Percentiles rank a stretch among this genome's conserved stretches.
Evolutionary conservation across 2,329 filamentous ascomycete species (phyloP).

Genomic region (Phialophora macrospora): DNA sequence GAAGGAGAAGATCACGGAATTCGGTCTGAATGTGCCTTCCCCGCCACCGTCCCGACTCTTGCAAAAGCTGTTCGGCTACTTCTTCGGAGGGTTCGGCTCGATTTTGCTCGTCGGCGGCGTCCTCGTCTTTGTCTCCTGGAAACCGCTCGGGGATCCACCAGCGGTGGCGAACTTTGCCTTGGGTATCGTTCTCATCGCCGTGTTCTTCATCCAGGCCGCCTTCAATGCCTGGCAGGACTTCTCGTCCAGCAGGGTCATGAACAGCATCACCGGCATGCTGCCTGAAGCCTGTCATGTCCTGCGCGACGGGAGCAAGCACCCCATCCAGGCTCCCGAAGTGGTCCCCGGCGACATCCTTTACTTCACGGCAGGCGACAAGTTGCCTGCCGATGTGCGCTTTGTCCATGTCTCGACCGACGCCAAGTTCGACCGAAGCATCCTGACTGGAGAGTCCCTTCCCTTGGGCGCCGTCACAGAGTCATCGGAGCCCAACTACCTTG

Average conservation of each 20-base stretch:
- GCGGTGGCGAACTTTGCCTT: slow-evolving; percentile 72
- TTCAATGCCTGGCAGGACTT: slow-evolving; percentile 77
- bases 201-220: slow-evolving; percentile 70
- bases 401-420: slow-evolving; percentile 70
- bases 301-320: slow-evolving; percentile 61
- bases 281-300: slow-evolving; percentile 71
- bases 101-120: slow-evolving; percentile 71
- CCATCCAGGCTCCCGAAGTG: slow-evolving; percentile 62
- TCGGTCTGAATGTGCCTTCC: slow-evolving; percentile 71
- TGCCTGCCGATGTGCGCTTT: slow-evolving; percentile 75
- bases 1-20: slow-evolving; percentile 59
- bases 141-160: slow-evolving; percentile 74
- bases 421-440: slow-evolving; percentile 73
- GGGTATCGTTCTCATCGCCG: slow-evolving; percentile 72
- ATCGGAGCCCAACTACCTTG: slow-evolving; percentile 74
- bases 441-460: slow-evolving; percentile 72
- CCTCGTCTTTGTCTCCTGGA: slow-evolving; percentile 78
- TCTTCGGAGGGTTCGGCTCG: slow-evolving; percentile 77
- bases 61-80: slow-evolving; percentile 67
- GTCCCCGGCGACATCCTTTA: slow-evolving; percentile 73
- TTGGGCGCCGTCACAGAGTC: slow-evolving; percentile 67
- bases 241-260: slow-evolving; percentile 77
- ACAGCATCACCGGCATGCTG: slow-evolving; percentile 79
- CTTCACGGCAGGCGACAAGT: slow-evolving; percentile 73
- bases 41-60: slow-evolving; percentile 66